A percentile compares a stretch with the other conserved stretches of the same genome.
These are phyloP conservation scores for Carex myosuroides DNA, from an alignment of 176 grass and related monocot genomes.

Conservation along the genomic window DNA sequence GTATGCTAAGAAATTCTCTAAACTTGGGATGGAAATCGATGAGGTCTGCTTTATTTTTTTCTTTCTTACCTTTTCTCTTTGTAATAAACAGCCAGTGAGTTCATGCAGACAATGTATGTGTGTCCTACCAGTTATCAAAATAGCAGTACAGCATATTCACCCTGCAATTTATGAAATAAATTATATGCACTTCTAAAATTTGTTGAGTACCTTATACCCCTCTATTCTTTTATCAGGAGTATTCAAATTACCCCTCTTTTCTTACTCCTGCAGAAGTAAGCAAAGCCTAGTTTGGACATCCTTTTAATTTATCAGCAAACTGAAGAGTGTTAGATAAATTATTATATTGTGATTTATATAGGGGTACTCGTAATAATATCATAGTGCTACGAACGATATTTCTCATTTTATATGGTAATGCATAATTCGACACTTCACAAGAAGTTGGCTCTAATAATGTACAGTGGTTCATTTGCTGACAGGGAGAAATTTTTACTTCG, in stretches of 20 bases:
- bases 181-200: background rate
- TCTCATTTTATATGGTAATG: background rate
- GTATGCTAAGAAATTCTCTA: slow-evolving; percentile 71
- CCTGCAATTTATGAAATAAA: background rate
- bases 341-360: background rate
- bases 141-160: background rate
- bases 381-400: background rate
- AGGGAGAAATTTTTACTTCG: slow-evolving; percentile 93
- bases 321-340: background rate
- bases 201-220: background rate
- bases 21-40: slow-evolving; percentile 72
- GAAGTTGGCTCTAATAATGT: background rate
- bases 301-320: background rate
- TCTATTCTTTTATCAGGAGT: background rate
- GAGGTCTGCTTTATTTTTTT: slow-evolving; percentile 44
- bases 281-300: background rate
- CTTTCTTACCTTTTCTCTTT: background rate
- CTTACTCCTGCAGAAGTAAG: background rate
- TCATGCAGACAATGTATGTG: background rate
- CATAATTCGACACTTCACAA: background rate
- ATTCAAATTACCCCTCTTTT: background rate
- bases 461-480: slow-evolving; percentile 30
- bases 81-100: background rate
- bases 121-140: background rate
- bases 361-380: background rate